phyloP scores from a whole-genome alignment of 2,329 filamentous ascomycete genomes.

The Botrytis paeoniae region DNA sequence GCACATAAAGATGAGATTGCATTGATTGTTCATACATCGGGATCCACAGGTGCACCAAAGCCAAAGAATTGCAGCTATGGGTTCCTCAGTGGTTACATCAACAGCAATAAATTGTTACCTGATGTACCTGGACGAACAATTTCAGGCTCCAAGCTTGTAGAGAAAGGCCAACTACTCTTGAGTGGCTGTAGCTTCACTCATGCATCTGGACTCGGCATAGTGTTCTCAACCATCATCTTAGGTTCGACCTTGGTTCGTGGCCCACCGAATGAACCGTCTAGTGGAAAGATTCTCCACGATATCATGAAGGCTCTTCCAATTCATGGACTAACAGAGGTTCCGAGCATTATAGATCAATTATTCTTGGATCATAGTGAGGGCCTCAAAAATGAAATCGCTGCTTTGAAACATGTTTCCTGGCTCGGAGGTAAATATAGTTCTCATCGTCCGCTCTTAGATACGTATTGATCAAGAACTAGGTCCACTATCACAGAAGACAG shows the following conservation, averaged over 20 bases:
- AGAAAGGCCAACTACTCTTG: neutral
- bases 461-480: neutral
- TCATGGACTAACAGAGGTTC: constrained; percentile 25
- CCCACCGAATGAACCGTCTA: constrained; percentile 18
- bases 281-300: constrained; percentile 23
- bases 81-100: constrained; percentile 40
- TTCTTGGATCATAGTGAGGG: constrained; percentile 24
- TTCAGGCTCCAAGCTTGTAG: neutral
- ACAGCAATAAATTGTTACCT: neutral
- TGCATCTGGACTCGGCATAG: constrained; percentile 22
- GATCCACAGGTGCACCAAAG: constrained; percentile 59
- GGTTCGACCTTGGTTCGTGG: constrained; percentile 20
- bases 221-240: constrained; percentile 1
- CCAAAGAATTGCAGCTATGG: constrained; percentile 51
- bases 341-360: constrained; percentile 23
- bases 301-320: constrained; percentile 29
- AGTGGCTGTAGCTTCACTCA: constrained; percentile 25
- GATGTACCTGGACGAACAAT: constrained; percentile 2
- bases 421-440: constrained; percentile 24
- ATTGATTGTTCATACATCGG: constrained; percentile 39
- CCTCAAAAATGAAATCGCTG: constrained; percentile 16
- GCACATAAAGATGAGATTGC: constrained; percentile 41
- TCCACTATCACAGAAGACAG: constrained; percentile 4
- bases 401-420: constrained; percentile 26
- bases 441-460: neutral